Percentiles rank a stretch among this genome's conserved stretches.
Evolutionary conservation across 305 asterid species (phyloP).

Genomic region (Fraxinus xanthoxyloides): DNA sequence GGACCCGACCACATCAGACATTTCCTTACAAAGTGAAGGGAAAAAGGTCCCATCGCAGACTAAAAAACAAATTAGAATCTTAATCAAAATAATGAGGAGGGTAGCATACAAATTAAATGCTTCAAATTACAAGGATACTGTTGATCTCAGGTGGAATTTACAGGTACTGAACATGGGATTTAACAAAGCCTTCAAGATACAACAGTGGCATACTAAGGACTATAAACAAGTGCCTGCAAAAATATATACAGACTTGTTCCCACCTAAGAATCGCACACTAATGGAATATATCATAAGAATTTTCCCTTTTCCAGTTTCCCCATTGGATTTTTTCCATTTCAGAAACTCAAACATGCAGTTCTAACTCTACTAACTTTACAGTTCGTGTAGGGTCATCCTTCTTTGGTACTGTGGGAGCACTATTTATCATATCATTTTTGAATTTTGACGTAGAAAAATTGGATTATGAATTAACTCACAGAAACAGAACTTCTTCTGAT

Average conservation of each 20-base stretch:
- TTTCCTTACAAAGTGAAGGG: constrained; percentile 77
- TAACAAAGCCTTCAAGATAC: neutral
- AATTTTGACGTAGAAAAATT: neutral
- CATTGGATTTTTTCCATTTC: neutral
- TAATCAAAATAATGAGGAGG: constrained; percentile 14
- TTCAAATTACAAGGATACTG: neutral
- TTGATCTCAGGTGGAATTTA: neutral
- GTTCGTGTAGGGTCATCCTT: neutral
- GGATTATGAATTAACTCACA: neutral
- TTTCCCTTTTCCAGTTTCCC: neutral
- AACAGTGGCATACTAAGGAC: neutral
- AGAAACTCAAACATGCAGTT: neutral
- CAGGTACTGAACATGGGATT: neutral
- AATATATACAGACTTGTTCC: neutral
- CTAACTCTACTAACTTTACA: neutral
- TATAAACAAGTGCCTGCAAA: neutral
- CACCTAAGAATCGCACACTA: neutral
- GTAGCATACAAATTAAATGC: neutral
- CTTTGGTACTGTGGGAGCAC: neutral
- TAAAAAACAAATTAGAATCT: constrained; percentile 24
- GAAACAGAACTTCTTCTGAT: neutral
- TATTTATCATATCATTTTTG: neutral
- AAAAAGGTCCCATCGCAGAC: constrained; percentile 94
- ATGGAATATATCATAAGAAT: neutral
- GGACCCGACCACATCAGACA: constrained; percentile 87